These are phyloP conservation scores for Fusarium begoniae DNA, from an alignment of 2,329 filamentous ascomycete species.

Conservation along the genomic window DNA sequence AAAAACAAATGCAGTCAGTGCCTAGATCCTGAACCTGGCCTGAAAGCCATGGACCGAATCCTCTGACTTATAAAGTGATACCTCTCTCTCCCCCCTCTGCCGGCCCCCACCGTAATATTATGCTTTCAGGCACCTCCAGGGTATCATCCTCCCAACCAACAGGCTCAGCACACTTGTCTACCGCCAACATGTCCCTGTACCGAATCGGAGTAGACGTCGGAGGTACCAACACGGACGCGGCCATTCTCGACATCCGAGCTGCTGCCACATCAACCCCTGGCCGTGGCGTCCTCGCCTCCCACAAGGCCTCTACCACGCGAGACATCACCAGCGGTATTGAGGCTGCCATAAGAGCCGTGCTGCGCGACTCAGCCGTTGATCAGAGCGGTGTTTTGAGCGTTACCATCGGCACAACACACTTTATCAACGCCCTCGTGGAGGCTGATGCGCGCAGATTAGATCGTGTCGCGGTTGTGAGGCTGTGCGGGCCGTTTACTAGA, in stretches of 20 bases:
- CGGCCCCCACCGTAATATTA: background rate
- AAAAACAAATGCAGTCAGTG: background rate
- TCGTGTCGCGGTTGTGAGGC: conserved; percentile 56
- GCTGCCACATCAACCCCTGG: conserved; percentile 44
- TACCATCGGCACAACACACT: conserved; percentile 61
- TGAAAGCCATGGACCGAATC: background rate
- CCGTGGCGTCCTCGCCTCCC: conserved; percentile 56
- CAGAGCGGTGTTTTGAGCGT: conserved; percentile 54
- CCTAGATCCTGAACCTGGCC: background rate
- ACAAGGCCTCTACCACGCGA: conserved; percentile 60
- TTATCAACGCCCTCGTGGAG: conserved; percentile 60
- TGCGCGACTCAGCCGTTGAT: conserved; percentile 50
- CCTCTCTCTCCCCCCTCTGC: background rate
- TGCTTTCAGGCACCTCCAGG: conserved; percentile 8
- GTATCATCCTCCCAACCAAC: background rate
- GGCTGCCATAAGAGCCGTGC: conserved; percentile 54
- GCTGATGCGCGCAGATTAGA: conserved; percentile 54
- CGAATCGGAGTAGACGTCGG: conserved; percentile 56
- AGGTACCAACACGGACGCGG: conserved; percentile 56
- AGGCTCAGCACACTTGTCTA: background rate
- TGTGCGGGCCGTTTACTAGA: conserved; percentile 56
- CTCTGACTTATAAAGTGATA: background rate
- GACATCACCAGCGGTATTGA: conserved; percentile 61
- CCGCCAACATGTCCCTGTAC: conserved; percentile 48
- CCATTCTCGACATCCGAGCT: conserved; percentile 54